phyloP scores from a whole-genome alignment of 352 stramenopile genomes.

The Globisporangium spiculum region DNA sequence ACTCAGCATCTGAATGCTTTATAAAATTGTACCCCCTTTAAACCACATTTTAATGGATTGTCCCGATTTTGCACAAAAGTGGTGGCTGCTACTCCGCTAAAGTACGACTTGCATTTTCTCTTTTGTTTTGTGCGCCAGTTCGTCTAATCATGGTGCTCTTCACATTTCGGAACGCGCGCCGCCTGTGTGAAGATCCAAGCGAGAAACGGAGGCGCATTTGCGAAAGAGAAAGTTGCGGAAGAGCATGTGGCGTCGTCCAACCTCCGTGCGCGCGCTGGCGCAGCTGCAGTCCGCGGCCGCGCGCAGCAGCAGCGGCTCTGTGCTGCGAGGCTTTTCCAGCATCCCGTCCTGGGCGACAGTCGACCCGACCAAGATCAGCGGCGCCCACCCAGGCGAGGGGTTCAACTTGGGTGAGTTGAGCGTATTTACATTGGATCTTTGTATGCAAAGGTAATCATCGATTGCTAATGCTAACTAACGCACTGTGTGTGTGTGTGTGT shows the following conservation, averaged over 20 bases:
- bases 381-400: conserved; percentile 71
- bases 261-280: conserved; percentile 25
- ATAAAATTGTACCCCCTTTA: neutral
- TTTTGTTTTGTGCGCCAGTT: neutral
- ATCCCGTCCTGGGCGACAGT: conserved; percentile 91
- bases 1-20: neutral
- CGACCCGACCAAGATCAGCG: conserved; percentile 85
- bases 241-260: conserved; percentile 31
- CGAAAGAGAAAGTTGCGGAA: neutral
- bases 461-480: neutral
- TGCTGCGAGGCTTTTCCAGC: conserved; percentile 47
- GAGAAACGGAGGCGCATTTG: neutral
- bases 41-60: neutral
- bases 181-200: neutral
- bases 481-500: neutral
- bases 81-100: conserved; percentile 2
- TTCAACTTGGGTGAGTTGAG: conserved; percentile 79
- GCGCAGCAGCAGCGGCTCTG: conserved; percentile 20
- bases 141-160: conserved; percentile 7
- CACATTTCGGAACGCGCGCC: neutral
- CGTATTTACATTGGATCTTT: neutral
- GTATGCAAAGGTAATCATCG: neutral
- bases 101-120: neutral
- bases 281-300: conserved; percentile 13
- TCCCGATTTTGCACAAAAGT: neutral